Percentiles rank a stretch among this genome's conserved stretches.
Evolutionary conservation across 2,329 filamentous ascomycete species (phyloP).

Genomic region (Allantophomopsis cytisporea): DNA sequence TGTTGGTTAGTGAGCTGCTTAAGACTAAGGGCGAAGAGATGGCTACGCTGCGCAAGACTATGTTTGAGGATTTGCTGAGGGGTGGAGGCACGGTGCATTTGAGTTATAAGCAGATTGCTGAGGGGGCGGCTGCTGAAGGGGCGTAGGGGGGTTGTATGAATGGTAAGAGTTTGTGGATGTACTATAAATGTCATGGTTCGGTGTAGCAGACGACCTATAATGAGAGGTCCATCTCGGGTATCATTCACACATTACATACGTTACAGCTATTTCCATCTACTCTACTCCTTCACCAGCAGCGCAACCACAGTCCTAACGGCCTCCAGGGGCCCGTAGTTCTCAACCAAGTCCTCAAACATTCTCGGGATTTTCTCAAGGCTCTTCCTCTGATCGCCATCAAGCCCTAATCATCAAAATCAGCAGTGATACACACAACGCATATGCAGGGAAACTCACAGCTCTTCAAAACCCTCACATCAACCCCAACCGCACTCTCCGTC

Average conservation of each 20-base stretch:
- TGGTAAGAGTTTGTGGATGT: too few relatives aligned
- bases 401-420: constrained; percentile 32
- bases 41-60: constrained; percentile 21
- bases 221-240: too few relatives aligned
- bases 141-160: too few relatives aligned
- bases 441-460: constrained; percentile 39
- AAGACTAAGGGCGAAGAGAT: constrained; percentile 27
- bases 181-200: too few relatives aligned
- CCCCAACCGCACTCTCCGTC: constrained; percentile 41
- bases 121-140: too few relatives aligned
- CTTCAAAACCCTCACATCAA: constrained; percentile 41
- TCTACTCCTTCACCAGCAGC: constrained; percentile 26
- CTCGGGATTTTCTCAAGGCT: constrained; percentile 41
- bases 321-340: constrained; percentile 37
- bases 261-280: neutral
- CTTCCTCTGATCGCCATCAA: constrained; percentile 39
- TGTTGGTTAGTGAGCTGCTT: constrained; percentile 41
- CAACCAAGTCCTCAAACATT: constrained; percentile 45
- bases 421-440: constrained; percentile 1
- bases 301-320: constrained; percentile 47
- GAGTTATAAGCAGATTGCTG: constrained; percentile 7
- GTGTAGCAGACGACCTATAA: too few relatives aligned
- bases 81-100: constrained; percentile 27
- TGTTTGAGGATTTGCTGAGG: constrained; percentile 34
- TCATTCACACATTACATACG: too few relatives aligned